Conservation (phyloP, 306 rosid species). For the Astragalus glycyphyllos region DNA sequence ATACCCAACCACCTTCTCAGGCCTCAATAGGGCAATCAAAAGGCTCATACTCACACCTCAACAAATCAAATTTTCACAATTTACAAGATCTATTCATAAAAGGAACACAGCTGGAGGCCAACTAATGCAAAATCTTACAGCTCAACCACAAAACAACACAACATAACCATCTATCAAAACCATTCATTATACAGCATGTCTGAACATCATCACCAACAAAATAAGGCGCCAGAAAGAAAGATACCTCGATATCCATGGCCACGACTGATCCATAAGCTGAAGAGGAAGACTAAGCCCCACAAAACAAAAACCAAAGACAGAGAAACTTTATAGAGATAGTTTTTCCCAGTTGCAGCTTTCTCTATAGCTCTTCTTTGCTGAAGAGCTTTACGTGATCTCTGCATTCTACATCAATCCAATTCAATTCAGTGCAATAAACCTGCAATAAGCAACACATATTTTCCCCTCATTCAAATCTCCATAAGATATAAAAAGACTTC, state of each 20-base stretch:
- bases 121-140: constrained; percentile 7
- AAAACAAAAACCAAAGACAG: constrained; percentile 73
- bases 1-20: too few relatives aligned
- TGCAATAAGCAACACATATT: constrained; percentile 42
- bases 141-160: constrained; percentile 25
- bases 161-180: constrained; percentile 10
- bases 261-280: constrained; percentile 76
- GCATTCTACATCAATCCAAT: constrained; percentile 79
- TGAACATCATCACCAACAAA: constrained; percentile 20
- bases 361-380: constrained; percentile 68
- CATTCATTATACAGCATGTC: constrained; percentile 42
- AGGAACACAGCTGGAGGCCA: constrained; percentile 7
- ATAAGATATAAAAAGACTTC: constrained; percentile 14
- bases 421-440: constrained; percentile 50
- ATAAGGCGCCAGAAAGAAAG: constrained; percentile 3
- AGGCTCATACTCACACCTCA: neutral
- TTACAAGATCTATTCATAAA: constrained; percentile 11
- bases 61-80: constrained; percentile 12
- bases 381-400: constrained; percentile 84
- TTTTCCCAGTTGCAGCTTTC: constrained; percentile 56
- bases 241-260: constrained; percentile 80
- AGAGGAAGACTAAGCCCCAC: constrained; percentile 82
- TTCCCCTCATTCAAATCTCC: constrained; percentile 34
- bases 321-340: constrained; percentile 67
- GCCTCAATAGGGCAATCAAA: too few relatives aligned